Conservation (phyloP, 257 asterid genomes). For the Salvia miltiorrhiza region DNA sequence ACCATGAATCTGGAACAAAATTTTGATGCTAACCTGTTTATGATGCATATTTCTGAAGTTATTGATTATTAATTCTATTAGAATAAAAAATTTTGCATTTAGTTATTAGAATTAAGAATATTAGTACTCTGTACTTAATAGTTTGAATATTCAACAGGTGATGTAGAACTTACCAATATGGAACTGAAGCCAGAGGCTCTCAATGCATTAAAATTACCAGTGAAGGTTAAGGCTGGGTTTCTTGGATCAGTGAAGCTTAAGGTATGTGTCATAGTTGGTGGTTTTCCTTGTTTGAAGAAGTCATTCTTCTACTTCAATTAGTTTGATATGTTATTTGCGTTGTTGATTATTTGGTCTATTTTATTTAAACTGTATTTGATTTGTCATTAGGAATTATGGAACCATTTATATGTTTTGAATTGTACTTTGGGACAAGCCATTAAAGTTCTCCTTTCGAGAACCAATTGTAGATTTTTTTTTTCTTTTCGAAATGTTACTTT, state of each 20-base stretch:
- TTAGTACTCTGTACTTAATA: slow-evolving; percentile 7
- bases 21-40: background rate
- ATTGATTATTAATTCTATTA: background rate
- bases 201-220: slow-evolving; percentile 92
- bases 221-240: slow-evolving; percentile 97
- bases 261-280: slow-evolving; percentile 50
- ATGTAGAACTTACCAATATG: slow-evolving; percentile 93
- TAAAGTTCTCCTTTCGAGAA: background rate
- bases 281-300: slow-evolving; percentile 1
- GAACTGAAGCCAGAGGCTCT: slow-evolving; percentile 99
- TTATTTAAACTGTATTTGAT: background rate
- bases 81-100: background rate
- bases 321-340: slow-evolving; percentile 5
- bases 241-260: slow-evolving; percentile 96
- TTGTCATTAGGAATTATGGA: background rate
- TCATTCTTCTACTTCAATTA: slow-evolving; percentile 13
- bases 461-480: too few relatives aligned
- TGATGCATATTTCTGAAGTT: background rate
- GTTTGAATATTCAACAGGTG: slow-evolving; percentile 49
- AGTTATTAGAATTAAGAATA: background rate
- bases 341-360: slow-evolving; percentile 6
- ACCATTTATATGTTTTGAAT: background rate
- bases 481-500: background rate
- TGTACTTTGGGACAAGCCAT: background rate
- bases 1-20: background rate